Base-by-base conservation (phyloP, 164 flowering plant genomes). In the Stephania cephalantha region DNA sequence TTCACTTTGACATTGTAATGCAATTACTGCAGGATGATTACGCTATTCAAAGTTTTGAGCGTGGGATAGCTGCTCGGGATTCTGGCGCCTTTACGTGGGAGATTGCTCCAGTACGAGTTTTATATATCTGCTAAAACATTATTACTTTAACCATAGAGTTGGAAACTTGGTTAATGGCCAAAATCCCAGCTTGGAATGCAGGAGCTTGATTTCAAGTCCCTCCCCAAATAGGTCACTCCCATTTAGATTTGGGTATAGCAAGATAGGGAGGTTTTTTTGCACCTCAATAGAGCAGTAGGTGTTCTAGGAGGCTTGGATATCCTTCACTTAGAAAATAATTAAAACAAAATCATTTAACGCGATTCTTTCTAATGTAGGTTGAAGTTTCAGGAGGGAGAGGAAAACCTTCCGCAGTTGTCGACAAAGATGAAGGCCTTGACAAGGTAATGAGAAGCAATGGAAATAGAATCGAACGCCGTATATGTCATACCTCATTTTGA, bases 31-130 rank as follows among this genome's bases (percentile, higher is more conserved):
- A 93, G 98, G 99, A 95, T 85, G 75, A 86, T 72, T 93, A 78
- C 88, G 97, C 98, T 76, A 78, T 93, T 75, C 89, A 85, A 78
- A 95, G 99, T 80, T 95, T 91, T 86, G 94, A 93, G 78, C 93
- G 98, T 68, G 96, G 95, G 71, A 88, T 91, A 83, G 91, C 97
- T 83, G 96, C 99, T 79, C 88, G 85, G 78, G 83, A 82, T 25
- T 74, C 80, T 81, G 95, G 95, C 73, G 89, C 90, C 55, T 95
- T 93, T 83, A 71, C 90, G 66, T 95, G 98, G 98, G 99, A 95
- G 84, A 93, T 95, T 80, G 89, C 86, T 78, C 96, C 99, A 75
- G 98, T 91, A 61, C 73, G 92, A 63, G 25, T 44, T 72, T 1
- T 29, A 18, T 63, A 46, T 61, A 63, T 58, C 22, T 44, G 55